Percentiles rank a stretch among this genome's conserved stretches.
phyloP scores from a whole-genome alignment of 2,329 filamentous ascomycete species.

The Botrytis squamosa region DNA sequence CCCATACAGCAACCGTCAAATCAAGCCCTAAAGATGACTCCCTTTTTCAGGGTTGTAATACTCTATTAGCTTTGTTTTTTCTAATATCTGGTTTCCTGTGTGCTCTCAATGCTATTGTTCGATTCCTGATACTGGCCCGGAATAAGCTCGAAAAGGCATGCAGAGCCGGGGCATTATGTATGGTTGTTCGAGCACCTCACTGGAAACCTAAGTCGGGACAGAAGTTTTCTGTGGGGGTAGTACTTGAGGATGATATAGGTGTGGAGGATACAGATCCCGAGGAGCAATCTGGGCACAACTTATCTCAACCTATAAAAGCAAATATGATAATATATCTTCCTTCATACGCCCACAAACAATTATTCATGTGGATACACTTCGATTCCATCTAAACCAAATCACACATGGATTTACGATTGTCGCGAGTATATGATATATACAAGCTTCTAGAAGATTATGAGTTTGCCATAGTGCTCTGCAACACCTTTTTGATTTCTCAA shows the following conservation, averaged over 20 bases:
- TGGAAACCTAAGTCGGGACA: conserved; percentile 24
- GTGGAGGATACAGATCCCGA: background rate
- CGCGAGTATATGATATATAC: background rate
- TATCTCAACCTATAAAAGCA: background rate
- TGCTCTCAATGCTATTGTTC: conserved; percentile 23
- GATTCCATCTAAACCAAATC: conserved; percentile 3
- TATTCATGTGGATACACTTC: background rate
- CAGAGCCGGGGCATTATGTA: conserved; percentile 31
- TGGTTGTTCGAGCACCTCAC: conserved; percentile 28
- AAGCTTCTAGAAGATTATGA: conserved; percentile 4
- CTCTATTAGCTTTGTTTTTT: conserved; percentile 23
- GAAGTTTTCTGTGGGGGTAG: background rate
- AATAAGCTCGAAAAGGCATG: conserved; percentile 23
- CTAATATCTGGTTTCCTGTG: conserved; percentile 27
- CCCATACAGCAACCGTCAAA: conserved; percentile 32
- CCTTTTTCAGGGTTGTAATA: conserved; percentile 5
- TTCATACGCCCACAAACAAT: conserved; percentile 4
- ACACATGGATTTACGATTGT: background rate
- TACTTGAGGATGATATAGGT: background rate
- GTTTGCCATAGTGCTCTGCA: conserved; percentile 4
- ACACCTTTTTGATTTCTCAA: conserved; percentile 1
- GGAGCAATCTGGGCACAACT: no score
- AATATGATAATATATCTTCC: conserved; percentile 10
- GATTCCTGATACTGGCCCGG: background rate
- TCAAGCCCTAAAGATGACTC: conserved; percentile 27